Base-by-base conservation (phyloP, 805 yeast species). In the Alloascoidea africana region DNA sequence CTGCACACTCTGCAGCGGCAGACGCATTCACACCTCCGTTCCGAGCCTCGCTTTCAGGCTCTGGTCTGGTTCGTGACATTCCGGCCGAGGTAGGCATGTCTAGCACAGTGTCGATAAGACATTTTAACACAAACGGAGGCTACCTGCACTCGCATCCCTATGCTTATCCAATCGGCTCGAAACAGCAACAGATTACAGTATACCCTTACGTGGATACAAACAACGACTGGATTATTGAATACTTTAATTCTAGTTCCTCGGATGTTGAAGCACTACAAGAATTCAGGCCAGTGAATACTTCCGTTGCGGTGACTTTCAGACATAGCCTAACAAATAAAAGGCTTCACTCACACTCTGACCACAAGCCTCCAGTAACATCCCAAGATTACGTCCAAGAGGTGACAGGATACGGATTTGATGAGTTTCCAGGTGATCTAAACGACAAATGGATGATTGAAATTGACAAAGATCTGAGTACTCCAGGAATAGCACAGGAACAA, bases 1-100 rank as follows among this genome's bases (percentile, higher is more conserved):
- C 60, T 47, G 76, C 71, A 46, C 86, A 96, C 2, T 98, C 98
- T 18, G 91, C 96, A 4, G 99, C 98, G 43, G 96, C 89, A 54
- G 66, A 68, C 2, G 86, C 87, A 55, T 91, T 91, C 98, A 73
- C 91, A n/a, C 68, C 91, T 4, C 86, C 80, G 42, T 91, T 91
- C 68, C 97, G 91, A 62, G 95, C 85, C 51, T 78, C 95, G 23
- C 66, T 82, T 33, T 51, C 66, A 46, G 62, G 64, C 49, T 58
- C 63, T 36, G 48, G 49, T 15, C 45, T 91, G 38, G 77, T 73
- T 27, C 97, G 91, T 53, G 81, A 87, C 37, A 74, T 82, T 16
- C 55, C 82, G 49, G 82, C 89, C 11, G 68, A 60, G 47, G 73
- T 73, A 18, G 72, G 74, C 5, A 76, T 61, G 53, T 96, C 94